Conservation (phyloP, 2,329 filamentous ascomycete genomes). For the Kalaharituber pfeilii region DNA sequence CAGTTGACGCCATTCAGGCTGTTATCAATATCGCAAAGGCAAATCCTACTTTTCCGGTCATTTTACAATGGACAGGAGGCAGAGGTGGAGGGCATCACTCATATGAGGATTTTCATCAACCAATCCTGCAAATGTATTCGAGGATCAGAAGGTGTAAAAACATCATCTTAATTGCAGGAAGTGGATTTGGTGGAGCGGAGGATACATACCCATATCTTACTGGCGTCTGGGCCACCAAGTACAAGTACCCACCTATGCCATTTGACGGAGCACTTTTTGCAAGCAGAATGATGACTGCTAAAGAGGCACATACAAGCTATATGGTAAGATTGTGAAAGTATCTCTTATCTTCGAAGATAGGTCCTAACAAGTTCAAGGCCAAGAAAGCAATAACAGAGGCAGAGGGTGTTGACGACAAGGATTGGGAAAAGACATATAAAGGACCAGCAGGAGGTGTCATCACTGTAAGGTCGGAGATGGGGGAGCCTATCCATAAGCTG, state of each 20-base stretch:
- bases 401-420: conserved; percentile 57
- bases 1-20: conserved; percentile 68
- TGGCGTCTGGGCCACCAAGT: conserved; percentile 71
- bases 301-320: conserved; percentile 76
- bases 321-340: conserved; percentile 28
- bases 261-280: conserved; percentile 85
- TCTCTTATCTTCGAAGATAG: not conserved
- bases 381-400: conserved; percentile 85
- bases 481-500: conserved; percentile 96
- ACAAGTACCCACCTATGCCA: conserved; percentile 80
- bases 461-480: conserved; percentile 96
- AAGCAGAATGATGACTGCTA: conserved; percentile 86
- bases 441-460: conserved; percentile 82
- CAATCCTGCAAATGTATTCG: conserved; percentile 77
- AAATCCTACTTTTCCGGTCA: conserved; percentile 83
- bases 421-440: conserved; percentile 92
- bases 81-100: conserved; percentile 90
- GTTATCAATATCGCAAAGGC: conserved; percentile 87
- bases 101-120: conserved; percentile 87
- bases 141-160: conserved; percentile 73
- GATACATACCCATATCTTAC: conserved; percentile 88
- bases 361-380: conserved; percentile 30
- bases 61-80: conserved; percentile 88
- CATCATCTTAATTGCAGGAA: conserved; percentile 75
- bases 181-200: conserved; percentile 76